phyloP scores from a whole-genome alignment of 352 stramenopile genomes.

The Plasmopara halstedii region DNA sequence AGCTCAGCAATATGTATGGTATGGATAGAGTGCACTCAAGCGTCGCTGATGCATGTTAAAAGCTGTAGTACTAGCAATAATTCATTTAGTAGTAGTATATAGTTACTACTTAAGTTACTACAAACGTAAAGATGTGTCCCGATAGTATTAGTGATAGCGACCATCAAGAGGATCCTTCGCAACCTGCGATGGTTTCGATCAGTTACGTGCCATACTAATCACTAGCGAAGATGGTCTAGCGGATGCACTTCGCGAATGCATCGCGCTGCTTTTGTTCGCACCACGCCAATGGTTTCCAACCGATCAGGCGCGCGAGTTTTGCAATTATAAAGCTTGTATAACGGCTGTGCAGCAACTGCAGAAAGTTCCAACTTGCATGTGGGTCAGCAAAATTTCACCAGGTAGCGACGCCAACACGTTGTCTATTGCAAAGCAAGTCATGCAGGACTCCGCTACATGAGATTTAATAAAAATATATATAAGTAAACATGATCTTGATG shows the following conservation, averaged over 20 bases:
- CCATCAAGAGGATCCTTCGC: background rate
- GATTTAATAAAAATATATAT: background rate
- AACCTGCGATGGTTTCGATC: conserved; percentile 17
- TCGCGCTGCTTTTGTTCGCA: conserved; percentile 29
- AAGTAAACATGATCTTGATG: background rate
- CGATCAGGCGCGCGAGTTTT: conserved; percentile 33
- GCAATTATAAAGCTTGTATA: conserved; percentile 24
- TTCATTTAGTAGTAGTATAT: background rate
- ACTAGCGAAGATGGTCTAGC: conserved; percentile 10
- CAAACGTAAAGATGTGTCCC: background rate
- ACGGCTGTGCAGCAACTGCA: conserved; percentile 20
- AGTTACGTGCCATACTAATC: conserved; percentile 17
- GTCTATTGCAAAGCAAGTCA: conserved; percentile 35
- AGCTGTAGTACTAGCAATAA: no score
- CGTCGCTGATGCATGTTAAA: conserved; percentile 1
- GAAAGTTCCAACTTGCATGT: conserved; percentile 32
- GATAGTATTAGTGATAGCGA: conserved; percentile 2
- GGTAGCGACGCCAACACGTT: conserved; percentile 29
- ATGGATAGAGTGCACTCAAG: background rate
- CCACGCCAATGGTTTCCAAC: conserved; percentile 25
- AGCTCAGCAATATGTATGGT: background rate
- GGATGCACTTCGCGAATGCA: conserved; percentile 12
- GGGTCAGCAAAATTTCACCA: conserved; percentile 21
- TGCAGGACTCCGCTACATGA: conserved; percentile 27
- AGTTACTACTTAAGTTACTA: background rate